Conservation (phyloP, 257 asterid genomes). For the Sherardia arvensis region DNA sequence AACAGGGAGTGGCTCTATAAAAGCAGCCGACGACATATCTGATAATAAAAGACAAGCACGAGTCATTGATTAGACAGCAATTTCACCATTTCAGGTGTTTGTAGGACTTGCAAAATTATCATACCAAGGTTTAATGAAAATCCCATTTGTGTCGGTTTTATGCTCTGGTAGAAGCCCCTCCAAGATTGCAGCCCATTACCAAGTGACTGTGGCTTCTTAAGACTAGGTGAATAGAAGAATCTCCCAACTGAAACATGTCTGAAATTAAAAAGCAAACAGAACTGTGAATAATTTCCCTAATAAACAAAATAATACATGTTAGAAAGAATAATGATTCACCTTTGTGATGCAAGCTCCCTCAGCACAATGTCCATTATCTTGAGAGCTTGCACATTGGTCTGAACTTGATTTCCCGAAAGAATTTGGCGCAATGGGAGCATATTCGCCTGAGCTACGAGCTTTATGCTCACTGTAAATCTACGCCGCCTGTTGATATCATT, state of each 20-base stretch:
- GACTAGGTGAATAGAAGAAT: conserved; percentile 35
- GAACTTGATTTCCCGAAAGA: conserved; percentile 30
- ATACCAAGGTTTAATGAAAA: conserved; percentile 31
- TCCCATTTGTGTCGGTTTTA: conserved; percentile 49
- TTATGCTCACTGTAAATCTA: conserved; percentile 29
- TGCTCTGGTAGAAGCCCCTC: conserved; percentile 47
- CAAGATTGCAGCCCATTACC: conserved; percentile 43
- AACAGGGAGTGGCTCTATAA: conserved; percentile 26
- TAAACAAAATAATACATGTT: not conserved
- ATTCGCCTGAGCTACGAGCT: conserved; percentile 39
- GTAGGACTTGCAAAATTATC: not conserved
- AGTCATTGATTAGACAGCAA: not conserved
- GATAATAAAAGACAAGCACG: conserved; percentile 7
- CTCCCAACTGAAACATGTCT: conserved; percentile 36
- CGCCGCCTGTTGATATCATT: conserved; percentile 22
- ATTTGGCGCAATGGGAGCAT: conserved; percentile 30
- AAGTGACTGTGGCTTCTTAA: conserved; percentile 31
- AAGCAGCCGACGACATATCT: conserved; percentile 26
- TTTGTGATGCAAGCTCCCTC: conserved; percentile 36
- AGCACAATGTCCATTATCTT: conserved; percentile 43
- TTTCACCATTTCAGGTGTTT: conserved; percentile 1
- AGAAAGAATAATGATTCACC: conserved; percentile 13
- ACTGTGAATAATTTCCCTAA: not conserved
- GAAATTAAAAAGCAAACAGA: not conserved
- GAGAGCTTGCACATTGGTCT: conserved; percentile 37